A percentile compares a stretch with the other conserved stretches of the same genome.
phyloP scores from a whole-genome alignment of 2,329 filamentous ascomycete species.

The Colletotrichum sp. region DNA sequence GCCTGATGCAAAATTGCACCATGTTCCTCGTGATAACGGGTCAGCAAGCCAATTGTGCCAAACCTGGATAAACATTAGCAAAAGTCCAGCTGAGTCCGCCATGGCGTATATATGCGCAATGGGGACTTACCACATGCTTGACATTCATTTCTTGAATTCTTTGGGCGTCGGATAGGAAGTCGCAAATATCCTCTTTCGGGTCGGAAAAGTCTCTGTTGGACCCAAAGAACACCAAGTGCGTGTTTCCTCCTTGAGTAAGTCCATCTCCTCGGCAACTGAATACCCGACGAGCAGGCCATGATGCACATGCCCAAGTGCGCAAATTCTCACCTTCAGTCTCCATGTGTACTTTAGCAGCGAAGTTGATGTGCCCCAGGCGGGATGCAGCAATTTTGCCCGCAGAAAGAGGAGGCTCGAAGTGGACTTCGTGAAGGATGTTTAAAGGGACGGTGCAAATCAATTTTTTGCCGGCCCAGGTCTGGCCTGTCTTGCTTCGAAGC shows the following conservation, averaged over 20 bases:
- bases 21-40: slow-evolving; percentile 24
- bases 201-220: not conserved
- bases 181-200: slow-evolving; percentile 31
- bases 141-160: slow-evolving; percentile 35
- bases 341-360: slow-evolving; percentile 23
- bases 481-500: not conserved
- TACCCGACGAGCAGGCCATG: not conserved
- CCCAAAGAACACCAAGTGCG: slow-evolving; percentile 49
- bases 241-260: slow-evolving; percentile 46
- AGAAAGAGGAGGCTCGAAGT: slow-evolving; percentile 24
- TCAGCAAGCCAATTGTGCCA: slow-evolving; percentile 27
- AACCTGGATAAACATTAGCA: not conserved
- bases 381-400: slow-evolving; percentile 20
- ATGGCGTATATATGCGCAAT: not conserved
- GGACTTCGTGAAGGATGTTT: slow-evolving; percentile 16
- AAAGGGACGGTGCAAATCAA: slow-evolving; percentile 31
- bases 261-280: slow-evolving; percentile 35
- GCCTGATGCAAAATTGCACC: slow-evolving; percentile 9
- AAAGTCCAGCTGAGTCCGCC: not conserved
- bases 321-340: slow-evolving; percentile 19
- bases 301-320: not conserved
- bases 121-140: not conserved
- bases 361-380: slow-evolving; percentile 18
- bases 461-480: slow-evolving; percentile 20
- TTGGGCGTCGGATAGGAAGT: slow-evolving; percentile 46